Percentiles rank a stretch among this genome's conserved stretches.
These are phyloP conservation scores for Trichomonas tenax DNA, from an alignment of 208 protist species.

Conservation along the genomic window DNA sequence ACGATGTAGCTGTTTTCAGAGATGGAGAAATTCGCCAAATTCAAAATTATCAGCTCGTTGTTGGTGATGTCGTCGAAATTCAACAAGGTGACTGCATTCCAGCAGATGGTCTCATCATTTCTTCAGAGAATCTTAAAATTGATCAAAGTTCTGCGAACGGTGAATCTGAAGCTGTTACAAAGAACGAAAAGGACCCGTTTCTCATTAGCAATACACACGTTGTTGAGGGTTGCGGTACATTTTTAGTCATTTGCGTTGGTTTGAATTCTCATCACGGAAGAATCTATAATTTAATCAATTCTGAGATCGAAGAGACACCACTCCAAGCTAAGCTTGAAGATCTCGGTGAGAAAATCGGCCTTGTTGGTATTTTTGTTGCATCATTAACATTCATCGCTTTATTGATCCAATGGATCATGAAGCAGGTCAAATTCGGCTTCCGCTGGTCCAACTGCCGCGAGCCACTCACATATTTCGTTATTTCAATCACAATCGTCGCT, in stretches of 20 bases:
- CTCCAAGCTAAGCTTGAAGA: slow-evolving; percentile 23
- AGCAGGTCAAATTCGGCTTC: background rate
- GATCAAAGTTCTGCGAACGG: background rate
- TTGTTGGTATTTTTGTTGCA: slow-evolving; percentile 20
- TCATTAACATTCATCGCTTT: slow-evolving; percentile 21
- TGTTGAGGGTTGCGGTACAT: background rate
- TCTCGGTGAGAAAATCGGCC: background rate
- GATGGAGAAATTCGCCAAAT: background rate
- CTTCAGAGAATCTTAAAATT: background rate
- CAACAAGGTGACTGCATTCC: slow-evolving; percentile 22
- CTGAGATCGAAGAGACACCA: slow-evolving; percentile 19
- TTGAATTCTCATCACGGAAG: background rate
- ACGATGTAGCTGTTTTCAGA: background rate
- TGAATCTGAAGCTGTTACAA: background rate
- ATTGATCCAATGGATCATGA: background rate
- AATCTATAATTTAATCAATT: background rate
- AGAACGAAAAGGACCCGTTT: background rate
- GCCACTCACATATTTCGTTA: background rate
- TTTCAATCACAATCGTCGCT: slow-evolving; percentile 8
- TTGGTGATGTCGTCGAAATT: slow-evolving; percentile 21
- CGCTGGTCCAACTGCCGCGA: slow-evolving; percentile 24
- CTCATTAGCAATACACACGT: background rate
- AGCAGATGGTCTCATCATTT: slow-evolving; percentile 17
- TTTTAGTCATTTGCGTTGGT: background rate
- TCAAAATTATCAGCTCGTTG: background rate